Conservation (phyloP, 768 basidiomycete species). For the Cystobasidium onofrii region DNA sequence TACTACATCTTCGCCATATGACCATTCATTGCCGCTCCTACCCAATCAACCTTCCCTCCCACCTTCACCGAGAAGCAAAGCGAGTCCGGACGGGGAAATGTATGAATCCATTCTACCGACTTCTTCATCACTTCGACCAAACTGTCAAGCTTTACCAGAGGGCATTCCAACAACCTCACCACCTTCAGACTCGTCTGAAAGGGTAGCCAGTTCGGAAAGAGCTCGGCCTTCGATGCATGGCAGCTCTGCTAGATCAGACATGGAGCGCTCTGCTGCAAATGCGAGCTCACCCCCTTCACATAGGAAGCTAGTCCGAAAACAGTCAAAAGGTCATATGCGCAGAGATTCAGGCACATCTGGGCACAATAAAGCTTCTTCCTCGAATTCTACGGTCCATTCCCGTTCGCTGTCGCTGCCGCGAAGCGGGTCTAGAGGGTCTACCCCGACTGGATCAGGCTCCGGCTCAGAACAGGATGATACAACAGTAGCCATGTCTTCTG, state of each 20-base stretch:
- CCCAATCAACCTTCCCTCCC: neutral
- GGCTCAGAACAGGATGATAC: neutral
- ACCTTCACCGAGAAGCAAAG: neutral
- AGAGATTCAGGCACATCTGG: slow-evolving; percentile 5
- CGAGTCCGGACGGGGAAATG: neutral
- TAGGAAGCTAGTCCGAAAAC: slow-evolving; percentile 4
- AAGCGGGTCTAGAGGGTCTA: neutral
- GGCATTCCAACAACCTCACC: neutral
- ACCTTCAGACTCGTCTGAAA: neutral
- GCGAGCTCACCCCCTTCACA: neutral
- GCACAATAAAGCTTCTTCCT: neutral
- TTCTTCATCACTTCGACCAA: neutral
- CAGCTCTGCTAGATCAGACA: neutral
- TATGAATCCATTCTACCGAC: neutral
- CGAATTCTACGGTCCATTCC: neutral
- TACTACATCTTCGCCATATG: neutral
- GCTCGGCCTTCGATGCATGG: neutral
- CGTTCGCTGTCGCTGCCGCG: neutral
- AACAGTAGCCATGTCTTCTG: neutral
- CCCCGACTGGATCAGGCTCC: neutral
- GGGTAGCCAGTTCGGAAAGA: neutral
- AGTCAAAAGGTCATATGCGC: slow-evolving; percentile 4
- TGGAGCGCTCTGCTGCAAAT: neutral
- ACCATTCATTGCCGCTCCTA: neutral
- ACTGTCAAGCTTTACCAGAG: neutral